Evolutionary conservation across 139 green algal species (phyloP), one percentile per base, ranked within the genome.

Genomic region (Chlorella sp.): DNA sequence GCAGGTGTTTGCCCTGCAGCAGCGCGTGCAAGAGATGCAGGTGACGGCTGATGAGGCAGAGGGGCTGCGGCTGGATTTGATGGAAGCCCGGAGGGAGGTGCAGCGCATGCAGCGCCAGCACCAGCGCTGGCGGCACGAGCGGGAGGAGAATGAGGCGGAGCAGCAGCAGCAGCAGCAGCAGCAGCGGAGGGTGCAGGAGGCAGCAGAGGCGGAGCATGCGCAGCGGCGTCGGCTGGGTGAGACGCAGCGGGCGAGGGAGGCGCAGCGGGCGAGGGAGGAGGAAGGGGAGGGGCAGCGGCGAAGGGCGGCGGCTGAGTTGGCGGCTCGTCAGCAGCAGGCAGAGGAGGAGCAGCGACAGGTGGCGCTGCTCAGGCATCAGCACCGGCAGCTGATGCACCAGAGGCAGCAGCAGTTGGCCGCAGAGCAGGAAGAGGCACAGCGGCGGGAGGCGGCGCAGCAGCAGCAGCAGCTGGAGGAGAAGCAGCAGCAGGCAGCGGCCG

Each of bases 1-100:
- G 68, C 84, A 88, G 84, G 68, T 88, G 66, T 88, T 88, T 81
- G 68, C 42, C 28, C 68, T 88, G 66, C 71, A 68, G 68, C 84
- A 80, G 60, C 84, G 77, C 24, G 68, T 88, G 39, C 11, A 81
- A 68, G 84, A 88, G 37, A 39, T 88, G 64, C 28, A 81, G 28
- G 39, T 22, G 21, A 39, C 68, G 32, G 84, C 84, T 7, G 84
- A 88, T 5, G 66, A 88, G 37, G 84, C 71, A 9, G 84, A 88
- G 14, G 77, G 60, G 0, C 64, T 88, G 3, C 53, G n/a, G 15
- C 68, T 88, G 37, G 84, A 88, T 21, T 40, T 88, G 28, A 40
- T 88, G 84, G 84, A 88, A 21, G 84, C 66, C 0, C 28, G 84
- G 11, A 32, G 84, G 68, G 84, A 88, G 40, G 42, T 68, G 19